Evolutionary conservation across 2,329 filamentous ascomycete species (phyloP), one percentile per base, ranked within the genome.

Genomic region (Phialemoniopsis sp.): DNA sequence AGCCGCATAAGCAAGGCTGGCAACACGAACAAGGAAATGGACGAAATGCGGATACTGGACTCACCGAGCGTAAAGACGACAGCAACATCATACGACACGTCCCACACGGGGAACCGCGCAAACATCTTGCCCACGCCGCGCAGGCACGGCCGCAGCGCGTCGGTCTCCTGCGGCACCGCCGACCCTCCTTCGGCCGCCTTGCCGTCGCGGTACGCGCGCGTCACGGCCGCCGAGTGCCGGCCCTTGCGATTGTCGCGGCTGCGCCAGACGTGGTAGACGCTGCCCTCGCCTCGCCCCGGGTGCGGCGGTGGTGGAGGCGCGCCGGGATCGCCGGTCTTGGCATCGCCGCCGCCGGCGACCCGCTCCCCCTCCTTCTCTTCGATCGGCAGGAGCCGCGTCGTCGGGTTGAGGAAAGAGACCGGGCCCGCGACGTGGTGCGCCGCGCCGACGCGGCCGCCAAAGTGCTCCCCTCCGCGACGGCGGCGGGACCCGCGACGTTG

Each of bases 171-270:
- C 13, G 51, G 48, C 15, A 35, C 26, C 32, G n/a, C n/a, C n/a
- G n/a, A n/a, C n/a, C n/a, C n/a, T n/a, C n/a, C n/a, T n/a, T 34
- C 12, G 39, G 17, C 38, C 28, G 33, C 37, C 34, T 32, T 19
- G 35, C 21, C 37, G 5, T n/a, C 34, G 15, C 13, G 34, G 12
- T 53, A 51, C 1, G 49, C 47, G 7, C 37, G 46, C 10, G 51
- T 51, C 4, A 55, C 44, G 4, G 56, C 44, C 2, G 65, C 46
- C 10, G 58, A 51, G 39, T 67, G 65, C 0, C 66, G 55, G 19
- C 65, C 66, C 39, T 69, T 69, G 35, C 65, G 54, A 40, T 68
- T 68, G 47, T 69, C 63, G 10, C 66, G 59, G 32, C 60, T 64
- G 14, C 61, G 57, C 66, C 66, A 68, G 36, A 68, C 44, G 36